Base-by-base conservation (phyloP, 805 yeast genomes). In the Kodamaea nitidulidarum region DNA sequence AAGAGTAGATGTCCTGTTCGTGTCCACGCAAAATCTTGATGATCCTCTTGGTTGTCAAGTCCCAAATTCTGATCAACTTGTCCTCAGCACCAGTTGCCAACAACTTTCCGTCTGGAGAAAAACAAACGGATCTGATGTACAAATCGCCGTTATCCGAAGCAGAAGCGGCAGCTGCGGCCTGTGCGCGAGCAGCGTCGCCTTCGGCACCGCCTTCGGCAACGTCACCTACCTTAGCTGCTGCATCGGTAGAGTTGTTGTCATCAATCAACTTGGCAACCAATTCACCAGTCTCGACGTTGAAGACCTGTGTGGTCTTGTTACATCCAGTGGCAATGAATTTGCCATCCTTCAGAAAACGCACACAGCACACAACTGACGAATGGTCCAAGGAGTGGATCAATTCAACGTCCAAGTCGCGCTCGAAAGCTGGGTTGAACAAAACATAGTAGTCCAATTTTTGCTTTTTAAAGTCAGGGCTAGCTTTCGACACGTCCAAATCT, bases 1-100 rank as follows among this genome's bases (percentile, higher is more conserved):
- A 73, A 9, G 97, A 90, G 66, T 91, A 93, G 51, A 91, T 90
- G 66, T 91, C 98, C 70, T 93, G 98, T 63, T 90, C 97, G 60
- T 91, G 98, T 38, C 98, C 98, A 47, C 81, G 75, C 59, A 91
- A 73, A 50, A 86, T 83, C 65, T 85, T 84, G 49, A 88, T 85
- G 54, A 90, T 85, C 55, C 90, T 80, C 62, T 84, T 76, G 20
- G 91, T 80, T 38, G 85, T 75, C 58, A 91, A 78, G 61, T 91
- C 96, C 98, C 98, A 91, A 54, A 91, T 90, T 61, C 98, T 80
- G 52, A 93, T 93, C 48, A 84, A 75, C 61, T 83, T 84, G 61
- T 84, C 95, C 63, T 84, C 95, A 29, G 93, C 91, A 58, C 95
- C 98, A 8, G 97, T 88, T 22, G 97, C 98, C 54, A 91, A 73